Conservation (phyloP, 2,329 filamentous ascomycete genomes). For the Epichloe sibirici region DNA sequence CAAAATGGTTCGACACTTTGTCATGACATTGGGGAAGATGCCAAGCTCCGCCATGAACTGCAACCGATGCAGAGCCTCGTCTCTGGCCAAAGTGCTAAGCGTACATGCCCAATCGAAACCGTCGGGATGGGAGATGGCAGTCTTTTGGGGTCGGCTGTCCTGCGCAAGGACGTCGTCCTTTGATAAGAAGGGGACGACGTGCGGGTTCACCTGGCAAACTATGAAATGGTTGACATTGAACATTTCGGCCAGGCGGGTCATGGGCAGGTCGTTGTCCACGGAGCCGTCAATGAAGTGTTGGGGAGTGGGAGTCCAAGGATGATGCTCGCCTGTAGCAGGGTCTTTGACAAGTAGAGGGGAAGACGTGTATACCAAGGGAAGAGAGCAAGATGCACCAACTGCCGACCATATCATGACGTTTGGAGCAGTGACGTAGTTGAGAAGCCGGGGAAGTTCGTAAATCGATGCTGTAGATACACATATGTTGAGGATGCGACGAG, state of each 20-base stretch:
- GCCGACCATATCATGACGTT: slow-evolving; percentile 96
- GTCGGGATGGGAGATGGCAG: slow-evolving; percentile 16
- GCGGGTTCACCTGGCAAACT: slow-evolving; percentile 91
- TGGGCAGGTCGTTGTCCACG: slow-evolving; percentile 86
- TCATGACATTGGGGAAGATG: slow-evolving; percentile 65
- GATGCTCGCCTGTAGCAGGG: slow-evolving; percentile 61
- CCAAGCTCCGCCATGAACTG: slow-evolving; percentile 71
- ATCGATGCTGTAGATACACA: slow-evolving; percentile 80
- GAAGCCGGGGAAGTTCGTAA: slow-evolving; percentile 72
- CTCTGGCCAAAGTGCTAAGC: slow-evolving; percentile 61
- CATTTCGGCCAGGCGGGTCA: slow-evolving; percentile 82
- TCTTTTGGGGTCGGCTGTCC: slow-evolving; percentile 14
- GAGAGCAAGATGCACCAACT: slow-evolving; percentile 89
- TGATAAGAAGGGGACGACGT: slow-evolving; percentile 75
- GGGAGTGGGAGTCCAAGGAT: slow-evolving; percentile 75
- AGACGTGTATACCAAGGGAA: slow-evolving; percentile 74
- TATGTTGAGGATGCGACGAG: slow-evolving; percentile 82
- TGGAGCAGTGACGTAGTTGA: slow-evolving; percentile 89
- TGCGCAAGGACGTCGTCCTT: slow-evolving; percentile 53
- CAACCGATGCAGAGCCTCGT: slow-evolving; percentile 69
- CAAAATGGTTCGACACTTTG: slow-evolving; percentile 68
- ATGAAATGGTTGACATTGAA: slow-evolving; percentile 99
- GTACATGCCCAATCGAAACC: slow-evolving; percentile 50
- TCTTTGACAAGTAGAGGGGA: slow-evolving; percentile 75
- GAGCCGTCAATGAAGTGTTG: slow-evolving; percentile 90